A percentile compares a stretch with the other conserved stretches of the same genome.
These are phyloP conservation scores for Gyrodon lividus DNA, from an alignment of 768 basidiomycete species.

Conservation along the genomic window DNA sequence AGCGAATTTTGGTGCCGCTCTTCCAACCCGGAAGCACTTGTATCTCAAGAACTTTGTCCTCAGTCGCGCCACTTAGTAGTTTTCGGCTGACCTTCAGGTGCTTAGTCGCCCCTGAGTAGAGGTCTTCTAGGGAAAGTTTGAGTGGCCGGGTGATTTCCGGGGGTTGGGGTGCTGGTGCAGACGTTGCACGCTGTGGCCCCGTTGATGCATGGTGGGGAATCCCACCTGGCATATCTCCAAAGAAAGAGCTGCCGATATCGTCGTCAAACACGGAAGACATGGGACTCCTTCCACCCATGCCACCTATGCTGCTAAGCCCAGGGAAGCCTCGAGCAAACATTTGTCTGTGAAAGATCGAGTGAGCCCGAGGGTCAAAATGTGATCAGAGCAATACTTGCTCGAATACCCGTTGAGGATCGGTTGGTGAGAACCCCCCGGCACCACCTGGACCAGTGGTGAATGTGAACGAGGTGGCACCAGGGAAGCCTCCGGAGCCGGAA, in stretches of 20 bases:
- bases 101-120: constrained; percentile 83
- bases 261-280: constrained; percentile 37
- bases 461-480: constrained; percentile 51
- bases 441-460: constrained; percentile 51
- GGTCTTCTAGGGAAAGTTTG: constrained; percentile 81
- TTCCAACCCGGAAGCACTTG: constrained; percentile 90
- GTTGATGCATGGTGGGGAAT: constrained; percentile 50
- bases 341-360: constrained; percentile 39
- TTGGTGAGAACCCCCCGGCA: constrained; percentile 62
- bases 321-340: constrained; percentile 47
- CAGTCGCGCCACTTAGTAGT: constrained; percentile 66
- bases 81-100: constrained; percentile 83
- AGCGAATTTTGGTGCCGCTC: constrained; percentile 91
- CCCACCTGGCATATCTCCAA: constrained; percentile 49
- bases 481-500: constrained; percentile 45
- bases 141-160: constrained; percentile 78
- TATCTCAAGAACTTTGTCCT: constrained; percentile 86
- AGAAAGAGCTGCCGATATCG: constrained; percentile 39
- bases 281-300: constrained; percentile 39
- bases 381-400: constrained; percentile 52
- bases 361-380: constrained; percentile 1
- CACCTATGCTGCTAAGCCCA: constrained; percentile 38
- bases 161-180: constrained; percentile 34
- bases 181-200: constrained; percentile 26
- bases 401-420: constrained; percentile 87